Evolutionary conservation across 495 filamentous ascomycete genomes (phyloP).

Genomic region (Parmelia sp.): DNA sequence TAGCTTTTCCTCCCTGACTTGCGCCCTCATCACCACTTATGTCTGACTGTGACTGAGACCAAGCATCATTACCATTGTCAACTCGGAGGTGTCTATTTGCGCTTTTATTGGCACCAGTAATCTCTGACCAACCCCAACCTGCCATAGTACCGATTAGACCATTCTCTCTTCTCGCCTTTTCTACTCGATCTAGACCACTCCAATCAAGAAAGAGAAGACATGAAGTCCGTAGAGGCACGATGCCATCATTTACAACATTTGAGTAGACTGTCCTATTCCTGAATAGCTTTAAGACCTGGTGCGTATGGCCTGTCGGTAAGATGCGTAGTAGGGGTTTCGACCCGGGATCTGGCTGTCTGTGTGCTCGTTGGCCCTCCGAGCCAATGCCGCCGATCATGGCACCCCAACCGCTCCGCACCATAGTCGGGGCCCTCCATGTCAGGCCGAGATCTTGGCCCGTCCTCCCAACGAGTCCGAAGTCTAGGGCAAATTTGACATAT

Average conservation of each 20-base stretch:
- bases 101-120: conserved; percentile 73
- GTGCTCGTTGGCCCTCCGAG: conserved; percentile 56
- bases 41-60: conserved; percentile 24
- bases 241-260: conserved; percentile 97
- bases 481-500: conserved; percentile 93
- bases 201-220: conserved; percentile 96
- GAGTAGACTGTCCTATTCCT: conserved; percentile 90
- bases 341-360: conserved; percentile 60
- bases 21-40: conserved; percentile 31
- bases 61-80: conserved; percentile 29
- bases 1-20: conserved; percentile 22
- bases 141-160: conserved; percentile 86
- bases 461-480: conserved; percentile 89
- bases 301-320: conserved; percentile 86
- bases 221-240: conserved; percentile 89
- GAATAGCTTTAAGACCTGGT: conserved; percentile 78
- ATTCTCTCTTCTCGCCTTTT: conserved; percentile 89
- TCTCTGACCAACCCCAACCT: conserved; percentile 89
- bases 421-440: conserved; percentile 83
- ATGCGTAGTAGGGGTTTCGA: conserved; percentile 88
- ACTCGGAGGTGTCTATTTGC: conserved; percentile 38
- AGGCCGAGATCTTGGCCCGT: conserved; percentile 93
- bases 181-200: conserved; percentile 85
- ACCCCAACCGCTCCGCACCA: conserved; percentile 79
- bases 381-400: conserved; percentile 75